Conservation (phyloP, 345 rosid genomes). For the Aquilaria malaccensis region DNA sequence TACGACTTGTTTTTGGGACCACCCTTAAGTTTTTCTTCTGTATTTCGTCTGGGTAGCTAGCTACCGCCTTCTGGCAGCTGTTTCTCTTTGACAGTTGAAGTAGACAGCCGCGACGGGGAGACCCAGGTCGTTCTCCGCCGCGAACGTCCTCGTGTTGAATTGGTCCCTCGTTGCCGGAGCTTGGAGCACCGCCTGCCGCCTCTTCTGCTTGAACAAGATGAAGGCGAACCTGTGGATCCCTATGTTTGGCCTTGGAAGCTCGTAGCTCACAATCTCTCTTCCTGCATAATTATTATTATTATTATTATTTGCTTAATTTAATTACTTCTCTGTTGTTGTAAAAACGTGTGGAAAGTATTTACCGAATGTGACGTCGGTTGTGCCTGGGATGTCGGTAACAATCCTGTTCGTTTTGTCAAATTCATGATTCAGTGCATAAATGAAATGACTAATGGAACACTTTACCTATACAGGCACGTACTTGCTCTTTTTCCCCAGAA, state of each 20-base stretch:
- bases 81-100: conserved; percentile 90
- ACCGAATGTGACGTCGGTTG: conserved; percentile 92
- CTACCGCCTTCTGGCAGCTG: conserved; percentile 90
- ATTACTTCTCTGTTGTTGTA: not conserved
- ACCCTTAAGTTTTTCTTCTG: too few relatives aligned
- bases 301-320: not conserved
- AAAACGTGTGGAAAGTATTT: conserved; percentile 13
- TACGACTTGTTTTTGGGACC: too few relatives aligned
- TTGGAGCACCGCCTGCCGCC: conserved; percentile 40
- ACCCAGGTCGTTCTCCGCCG: conserved; percentile 66
- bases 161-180: conserved; percentile 57
- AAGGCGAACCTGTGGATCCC: conserved; percentile 94
- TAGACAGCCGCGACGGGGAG: conserved; percentile 85
- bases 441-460: too few relatives aligned
- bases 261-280: conserved; percentile 65
- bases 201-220: conserved; percentile 68
- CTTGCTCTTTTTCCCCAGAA: too few relatives aligned
- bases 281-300: conserved; percentile 32
- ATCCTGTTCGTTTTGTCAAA: conserved; percentile 46
- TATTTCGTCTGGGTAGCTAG: too few relatives aligned
- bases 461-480: too few relatives aligned
- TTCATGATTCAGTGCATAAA: not conserved
- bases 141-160: conserved; percentile 66
- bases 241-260: conserved; percentile 89
- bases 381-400: conserved; percentile 95